These are phyloP conservation scores for Nyssa sinensis DNA, from an alignment of 148 eudicot genomes.

Conservation along the genomic window DNA sequence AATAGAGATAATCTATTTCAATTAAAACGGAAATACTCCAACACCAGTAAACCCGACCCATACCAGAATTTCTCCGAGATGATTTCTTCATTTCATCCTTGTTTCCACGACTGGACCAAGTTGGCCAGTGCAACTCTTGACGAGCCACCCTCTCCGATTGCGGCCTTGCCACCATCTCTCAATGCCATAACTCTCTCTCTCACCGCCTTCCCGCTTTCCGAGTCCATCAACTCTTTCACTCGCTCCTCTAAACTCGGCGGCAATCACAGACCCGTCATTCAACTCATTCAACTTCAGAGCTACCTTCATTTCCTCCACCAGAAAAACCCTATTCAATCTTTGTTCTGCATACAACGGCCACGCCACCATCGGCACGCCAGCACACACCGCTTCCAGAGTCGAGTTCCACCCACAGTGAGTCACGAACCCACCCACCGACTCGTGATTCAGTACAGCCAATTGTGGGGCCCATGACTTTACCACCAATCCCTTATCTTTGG, in stretches of 20 bases:
- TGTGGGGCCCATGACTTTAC: no score
- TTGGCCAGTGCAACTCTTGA: constrained; percentile 25
- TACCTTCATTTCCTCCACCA: constrained; percentile 39
- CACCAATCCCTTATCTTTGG: no score
- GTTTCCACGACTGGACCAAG: constrained; percentile 27
- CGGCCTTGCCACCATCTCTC: constrained; percentile 17
- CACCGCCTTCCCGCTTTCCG: constrained; percentile 19
- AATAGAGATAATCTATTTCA: no score
- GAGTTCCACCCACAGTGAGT: constrained; percentile 47
- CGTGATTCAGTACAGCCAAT: no score
- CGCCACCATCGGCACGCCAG: constrained; percentile 43
- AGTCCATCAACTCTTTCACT: constrained; percentile 34
- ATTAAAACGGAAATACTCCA: no score
- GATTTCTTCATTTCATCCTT: no score
- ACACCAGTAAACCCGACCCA: no score
- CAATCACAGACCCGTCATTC: constrained; percentile 30
- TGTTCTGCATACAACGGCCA: constrained; percentile 58
- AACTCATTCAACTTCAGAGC: constrained; percentile 40
- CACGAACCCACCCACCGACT: no score
- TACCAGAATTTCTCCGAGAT: no score
- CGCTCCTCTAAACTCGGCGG: constrained; percentile 37
- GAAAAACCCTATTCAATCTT: constrained; percentile 36
- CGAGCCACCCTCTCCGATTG: constrained; percentile 23
- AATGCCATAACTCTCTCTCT: constrained; percentile 9
- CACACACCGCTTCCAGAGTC: constrained; percentile 29